These are phyloP conservation scores for Saturnispora dispora DNA, from an alignment of 805 yeast genomes.

Conservation along the genomic window DNA sequence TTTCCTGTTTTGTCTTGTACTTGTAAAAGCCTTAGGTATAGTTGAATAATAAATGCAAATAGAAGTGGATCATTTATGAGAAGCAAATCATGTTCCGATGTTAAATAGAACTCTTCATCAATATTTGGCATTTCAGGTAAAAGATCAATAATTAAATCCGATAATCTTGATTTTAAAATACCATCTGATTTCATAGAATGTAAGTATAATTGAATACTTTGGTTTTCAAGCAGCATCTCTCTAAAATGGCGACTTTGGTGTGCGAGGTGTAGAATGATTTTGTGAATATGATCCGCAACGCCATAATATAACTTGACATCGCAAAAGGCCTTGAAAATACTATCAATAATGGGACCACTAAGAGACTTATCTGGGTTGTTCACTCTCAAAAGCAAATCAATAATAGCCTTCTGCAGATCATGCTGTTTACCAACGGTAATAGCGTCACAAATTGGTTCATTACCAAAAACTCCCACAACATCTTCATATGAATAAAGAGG, in stretches of 20 bases:
- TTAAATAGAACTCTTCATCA: constrained; percentile 21
- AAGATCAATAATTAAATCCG: constrained; percentile 24
- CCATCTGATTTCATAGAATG: constrained; percentile 19
- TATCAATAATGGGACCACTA: constrained; percentile 6
- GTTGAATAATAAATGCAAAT: constrained; percentile 22
- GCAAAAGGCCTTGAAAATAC: constrained; percentile 18
- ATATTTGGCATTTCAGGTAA: constrained; percentile 19
- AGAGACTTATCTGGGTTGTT: constrained; percentile 22
- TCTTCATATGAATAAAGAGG: constrained; percentile 23
- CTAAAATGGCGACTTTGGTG: constrained; percentile 24
- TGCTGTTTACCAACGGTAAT: constrained; percentile 18
- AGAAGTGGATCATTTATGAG: constrained; percentile 25
- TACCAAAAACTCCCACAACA: constrained; percentile 18
- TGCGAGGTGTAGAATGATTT: constrained; percentile 17
- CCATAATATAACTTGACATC: constrained; percentile 16
- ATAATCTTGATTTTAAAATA: constrained; percentile 22
- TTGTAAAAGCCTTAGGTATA: constrained; percentile 24
- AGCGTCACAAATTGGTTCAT: constrained; percentile 24
- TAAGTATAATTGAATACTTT: constrained; percentile 18
- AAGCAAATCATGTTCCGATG: constrained; percentile 17
- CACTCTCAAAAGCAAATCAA: constrained; percentile 22
- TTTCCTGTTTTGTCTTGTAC: neutral
- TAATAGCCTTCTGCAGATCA: constrained; percentile 21
- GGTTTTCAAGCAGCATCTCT: constrained; percentile 21
- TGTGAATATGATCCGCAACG: constrained; percentile 19